phyloP scores from a whole-genome alignment of 495 filamentous ascomycete genomes.

The Parathielavia hyrcaniae region DNA sequence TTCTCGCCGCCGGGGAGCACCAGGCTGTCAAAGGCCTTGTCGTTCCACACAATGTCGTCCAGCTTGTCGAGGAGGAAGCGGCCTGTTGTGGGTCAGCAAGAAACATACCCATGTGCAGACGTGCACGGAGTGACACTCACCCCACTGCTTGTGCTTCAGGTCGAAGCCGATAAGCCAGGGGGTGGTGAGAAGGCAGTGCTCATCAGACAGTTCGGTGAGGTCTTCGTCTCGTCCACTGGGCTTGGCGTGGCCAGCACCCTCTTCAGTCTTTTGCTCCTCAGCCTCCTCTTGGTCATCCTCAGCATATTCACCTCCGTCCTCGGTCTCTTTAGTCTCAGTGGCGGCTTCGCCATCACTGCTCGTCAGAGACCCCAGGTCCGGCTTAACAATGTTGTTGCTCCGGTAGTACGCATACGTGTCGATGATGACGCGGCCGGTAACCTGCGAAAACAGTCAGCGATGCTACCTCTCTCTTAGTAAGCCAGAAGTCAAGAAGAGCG shows the following conservation, averaged over 20 bases:
- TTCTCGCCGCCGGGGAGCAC: constrained; percentile 46
- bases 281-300: background rate
- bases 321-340: background rate
- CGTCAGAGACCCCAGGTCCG: constrained; percentile 8
- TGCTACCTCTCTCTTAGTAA: background rate
- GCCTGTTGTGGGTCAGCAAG: background rate
- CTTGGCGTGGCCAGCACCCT: background rate
- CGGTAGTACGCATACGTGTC: constrained; percentile 24
- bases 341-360: background rate
- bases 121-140: background rate
- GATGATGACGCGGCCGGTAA: constrained; percentile 21
- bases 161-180: constrained; percentile 36
- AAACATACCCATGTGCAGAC: background rate
- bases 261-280: background rate
- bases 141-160: constrained; percentile 35
- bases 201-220: constrained; percentile 28
- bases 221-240: constrained; percentile 12
- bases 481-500: too few relatives aligned
- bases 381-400: constrained; percentile 12
- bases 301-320: background rate
- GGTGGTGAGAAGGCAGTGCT: constrained; percentile 31
- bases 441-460: background rate
- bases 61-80: constrained; percentile 22
- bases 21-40: constrained; percentile 47
- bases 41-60: constrained; percentile 41